These are phyloP conservation scores for Flammula alnicola DNA, from an alignment of 1,284 basidiomycete species.

Conservation along the genomic window DNA sequence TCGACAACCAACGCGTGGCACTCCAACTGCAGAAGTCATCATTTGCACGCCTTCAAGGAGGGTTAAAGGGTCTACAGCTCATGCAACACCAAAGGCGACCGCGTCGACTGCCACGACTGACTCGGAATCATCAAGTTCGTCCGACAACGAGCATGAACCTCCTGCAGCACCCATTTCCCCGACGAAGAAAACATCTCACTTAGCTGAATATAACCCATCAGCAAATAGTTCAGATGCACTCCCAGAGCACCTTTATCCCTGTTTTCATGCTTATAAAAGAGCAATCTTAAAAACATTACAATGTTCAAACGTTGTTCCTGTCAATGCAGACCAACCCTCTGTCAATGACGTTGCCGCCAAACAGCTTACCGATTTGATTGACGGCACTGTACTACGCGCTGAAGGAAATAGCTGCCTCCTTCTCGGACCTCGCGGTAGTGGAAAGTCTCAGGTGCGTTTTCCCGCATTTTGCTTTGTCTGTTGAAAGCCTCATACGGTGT, in stretches of 20 bases:
- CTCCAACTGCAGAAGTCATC: neutral
- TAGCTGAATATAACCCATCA: neutral
- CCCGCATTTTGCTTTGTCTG: neutral
- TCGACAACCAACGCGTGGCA: neutral
- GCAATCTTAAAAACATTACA: slow-evolving; percentile 56
- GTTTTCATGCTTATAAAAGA: slow-evolving; percentile 55
- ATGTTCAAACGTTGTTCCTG: slow-evolving; percentile 31
- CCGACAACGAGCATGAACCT: too few relatives aligned
- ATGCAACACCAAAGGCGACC: too few relatives aligned
- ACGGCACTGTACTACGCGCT: slow-evolving; percentile 75
- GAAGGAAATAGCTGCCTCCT: slow-evolving; percentile 92
- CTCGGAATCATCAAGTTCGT: too few relatives aligned
- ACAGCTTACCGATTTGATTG: slow-evolving; percentile 66
- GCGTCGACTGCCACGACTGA: too few relatives aligned
- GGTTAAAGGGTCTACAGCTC: neutral
- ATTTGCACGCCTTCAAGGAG: neutral
- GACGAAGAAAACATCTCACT: neutral
- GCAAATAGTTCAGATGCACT: slow-evolving; percentile 1
- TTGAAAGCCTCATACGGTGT: slow-evolving; percentile 3
- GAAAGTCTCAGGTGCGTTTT: slow-evolving; percentile 76
- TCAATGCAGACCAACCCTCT: slow-evolving; percentile 36
- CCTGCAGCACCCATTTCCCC: neutral
- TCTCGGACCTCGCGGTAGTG: slow-evolving; percentile 81
- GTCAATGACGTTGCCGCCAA: slow-evolving; percentile 55
- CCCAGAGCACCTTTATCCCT: slow-evolving; percentile 11